Conservation (phyloP, 73 alveolate genomes). For the Uronychia binucleata region DNA sequence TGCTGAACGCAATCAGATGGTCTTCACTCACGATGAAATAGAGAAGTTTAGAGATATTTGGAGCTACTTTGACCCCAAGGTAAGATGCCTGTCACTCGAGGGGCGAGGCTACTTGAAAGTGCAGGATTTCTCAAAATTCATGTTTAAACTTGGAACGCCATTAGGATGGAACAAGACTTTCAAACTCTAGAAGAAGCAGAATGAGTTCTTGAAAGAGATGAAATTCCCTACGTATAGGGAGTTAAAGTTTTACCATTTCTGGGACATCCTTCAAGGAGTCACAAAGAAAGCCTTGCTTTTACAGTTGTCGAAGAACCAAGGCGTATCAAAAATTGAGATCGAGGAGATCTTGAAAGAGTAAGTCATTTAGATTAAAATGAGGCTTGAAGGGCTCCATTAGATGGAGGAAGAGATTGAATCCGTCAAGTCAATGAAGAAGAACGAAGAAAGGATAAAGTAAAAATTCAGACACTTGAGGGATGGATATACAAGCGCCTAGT, state of each 20-base stretch:
- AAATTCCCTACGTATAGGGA: neutral
- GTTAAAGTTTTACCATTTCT: neutral
- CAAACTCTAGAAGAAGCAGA: neutral
- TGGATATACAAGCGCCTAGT: neutral
- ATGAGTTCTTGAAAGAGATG: neutral
- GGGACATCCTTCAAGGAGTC: neutral
- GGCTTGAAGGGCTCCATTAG: neutral
- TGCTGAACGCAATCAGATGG: neutral
- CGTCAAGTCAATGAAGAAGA: neutral
- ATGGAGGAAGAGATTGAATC: neutral
- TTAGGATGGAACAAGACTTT: neutral
- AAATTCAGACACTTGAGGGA: neutral
- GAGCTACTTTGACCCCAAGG: constrained; percentile 44
- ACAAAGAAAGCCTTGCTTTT: neutral
- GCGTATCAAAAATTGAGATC: neutral
- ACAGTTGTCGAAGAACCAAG: neutral
- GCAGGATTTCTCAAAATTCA: neutral
- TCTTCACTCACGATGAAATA: constrained; percentile 18
- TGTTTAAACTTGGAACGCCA: neutral
- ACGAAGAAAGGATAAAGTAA: neutral
- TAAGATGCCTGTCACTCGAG: neutral
- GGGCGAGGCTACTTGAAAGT: neutral
- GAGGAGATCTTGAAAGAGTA: neutral
- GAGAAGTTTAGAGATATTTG: constrained; percentile 24
- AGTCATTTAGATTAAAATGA: too few species aligned